Percentiles rank a stretch among this genome's conserved stretches.
phyloP scores from a whole-genome alignment of 140 eudicot species.

The Anethum foeniculum region DNA sequence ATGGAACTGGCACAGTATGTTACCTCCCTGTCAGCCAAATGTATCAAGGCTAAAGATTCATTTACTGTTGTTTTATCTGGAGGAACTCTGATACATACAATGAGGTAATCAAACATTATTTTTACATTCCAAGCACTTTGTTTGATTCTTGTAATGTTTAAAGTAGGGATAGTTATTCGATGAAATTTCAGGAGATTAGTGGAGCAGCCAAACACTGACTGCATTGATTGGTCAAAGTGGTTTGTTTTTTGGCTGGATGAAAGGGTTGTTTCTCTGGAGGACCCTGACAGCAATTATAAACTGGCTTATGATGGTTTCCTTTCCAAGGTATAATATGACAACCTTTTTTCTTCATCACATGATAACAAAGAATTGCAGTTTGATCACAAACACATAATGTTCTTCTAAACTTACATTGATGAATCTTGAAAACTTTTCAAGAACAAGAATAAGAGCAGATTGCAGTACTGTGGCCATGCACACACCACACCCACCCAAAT shows the following conservation, averaged over 20 bases:
- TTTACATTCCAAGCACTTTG: background rate
- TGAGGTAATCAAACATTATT: constrained; percentile 31
- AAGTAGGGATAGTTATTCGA: background rate
- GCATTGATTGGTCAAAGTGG: constrained; percentile 64
- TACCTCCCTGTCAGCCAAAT: constrained; percentile 45
- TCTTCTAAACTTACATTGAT: background rate
- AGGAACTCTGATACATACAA: constrained; percentile 56
- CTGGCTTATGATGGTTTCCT: constrained; percentile 49
- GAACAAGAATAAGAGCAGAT: background rate
- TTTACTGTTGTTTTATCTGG: constrained; percentile 75
- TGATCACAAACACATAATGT: background rate
- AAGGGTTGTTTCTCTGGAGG: constrained; percentile 51
- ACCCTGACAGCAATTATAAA: constrained; percentile 46
- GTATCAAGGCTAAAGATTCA: constrained; percentile 42
- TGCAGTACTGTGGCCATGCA: background rate
- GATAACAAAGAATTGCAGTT: background rate
- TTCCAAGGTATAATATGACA: constrained; percentile 36
- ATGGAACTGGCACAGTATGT: constrained; percentile 54
- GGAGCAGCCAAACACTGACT: constrained; percentile 38
- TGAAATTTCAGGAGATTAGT: constrained; percentile 25
- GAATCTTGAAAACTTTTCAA: background rate
- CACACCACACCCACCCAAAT: background rate
- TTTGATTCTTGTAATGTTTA: background rate
- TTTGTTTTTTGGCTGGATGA: constrained; percentile 57
- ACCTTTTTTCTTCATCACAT: background rate